Evolutionary conservation across 106 monocot species (phyloP).

Genomic region (Dendrobium catenatum): DNA sequence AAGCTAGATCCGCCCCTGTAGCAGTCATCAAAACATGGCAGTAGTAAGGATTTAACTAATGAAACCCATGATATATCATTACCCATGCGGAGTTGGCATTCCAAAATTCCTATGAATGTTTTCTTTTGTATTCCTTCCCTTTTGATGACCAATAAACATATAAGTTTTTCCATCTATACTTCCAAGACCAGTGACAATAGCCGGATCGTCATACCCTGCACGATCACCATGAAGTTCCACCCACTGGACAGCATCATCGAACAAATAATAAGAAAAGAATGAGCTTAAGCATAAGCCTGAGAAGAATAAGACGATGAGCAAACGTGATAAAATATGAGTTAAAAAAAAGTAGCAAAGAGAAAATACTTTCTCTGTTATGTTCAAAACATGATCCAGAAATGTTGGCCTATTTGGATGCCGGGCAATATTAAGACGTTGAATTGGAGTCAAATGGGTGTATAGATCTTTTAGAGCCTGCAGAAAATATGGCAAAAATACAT

Average conservation of each 20-base stretch:
- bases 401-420: conserved; percentile 92
- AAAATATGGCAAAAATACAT: conserved; percentile 10
- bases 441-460: conserved; percentile 71
- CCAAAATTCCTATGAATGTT: conserved; percentile 88
- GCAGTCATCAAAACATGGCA: neutral
- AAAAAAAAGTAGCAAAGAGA: neutral
- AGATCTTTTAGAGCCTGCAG: conserved; percentile 65
- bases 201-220: conserved; percentile 95
- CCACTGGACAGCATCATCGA: conserved; percentile 42
- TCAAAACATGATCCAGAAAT: conserved; percentile 81
- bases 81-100: conserved; percentile 98
- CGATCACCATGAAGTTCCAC: conserved; percentile 95
- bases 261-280: neutral
- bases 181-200: conserved; percentile 78
- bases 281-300: neutral
- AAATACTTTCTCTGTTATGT: conserved; percentile 75
- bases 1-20: too few relatives aligned
- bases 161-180: conserved; percentile 74
- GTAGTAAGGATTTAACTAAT: neutral
- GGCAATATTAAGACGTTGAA: conserved; percentile 71
- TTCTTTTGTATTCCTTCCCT: conserved; percentile 92
- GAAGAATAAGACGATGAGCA: neutral
- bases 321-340: neutral
- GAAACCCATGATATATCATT: conserved; percentile 9
- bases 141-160: conserved; percentile 91